A percentile compares a stretch with the other conserved stretches of the same genome.
Conservation (phyloP, 2,329 filamentous ascomycete species). For the Botrytis aclada region DNA sequence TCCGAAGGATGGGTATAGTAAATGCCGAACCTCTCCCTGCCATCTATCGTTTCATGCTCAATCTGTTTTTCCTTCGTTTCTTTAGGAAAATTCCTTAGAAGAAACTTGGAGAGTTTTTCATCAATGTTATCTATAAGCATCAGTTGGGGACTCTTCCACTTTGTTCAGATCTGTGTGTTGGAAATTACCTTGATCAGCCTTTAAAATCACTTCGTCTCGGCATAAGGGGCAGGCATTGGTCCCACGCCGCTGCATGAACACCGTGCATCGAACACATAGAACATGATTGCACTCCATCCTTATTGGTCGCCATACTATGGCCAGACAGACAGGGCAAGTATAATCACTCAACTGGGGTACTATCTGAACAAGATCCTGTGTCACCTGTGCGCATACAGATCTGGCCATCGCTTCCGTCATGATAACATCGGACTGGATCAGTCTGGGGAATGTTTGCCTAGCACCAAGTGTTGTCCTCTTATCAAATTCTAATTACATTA, state of each 20-base stretch:
- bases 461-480: slow-evolving; percentile 76
- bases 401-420: slow-evolving; percentile 68
- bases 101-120: slow-evolving; percentile 60
- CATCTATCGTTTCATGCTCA: slow-evolving; percentile 73
- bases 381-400: slow-evolving; percentile 72
- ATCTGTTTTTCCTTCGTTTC: slow-evolving; percentile 65
- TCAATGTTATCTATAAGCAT: slow-evolving; percentile 65
- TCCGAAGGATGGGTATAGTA: slow-evolving; percentile 48
- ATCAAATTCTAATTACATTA: slow-evolving; percentile 64
- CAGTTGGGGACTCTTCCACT: not conserved
- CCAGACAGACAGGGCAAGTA: slow-evolving; percentile 75
- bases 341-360: slow-evolving; percentile 85
- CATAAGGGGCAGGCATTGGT: slow-evolving; percentile 74
- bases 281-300: slow-evolving; percentile 70
- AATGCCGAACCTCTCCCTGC: slow-evolving; percentile 68
- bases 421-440: slow-evolving; percentile 57
- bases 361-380: slow-evolving; percentile 65
- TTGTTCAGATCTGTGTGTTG: not conserved
- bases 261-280: slow-evolving; percentile 80
- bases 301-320: slow-evolving; percentile 79
- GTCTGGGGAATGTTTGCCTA: slow-evolving; percentile 58
- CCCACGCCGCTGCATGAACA: slow-evolving; percentile 70
- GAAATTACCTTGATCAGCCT: slow-evolving; percentile 60
- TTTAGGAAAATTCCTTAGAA: slow-evolving; percentile 72
- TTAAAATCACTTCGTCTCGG: slow-evolving; percentile 66